Evolutionary conservation across 495 filamentous ascomycete species (phyloP), one percentile per base, ranked within the genome.

Genomic region (Tuber brumale): DNA sequence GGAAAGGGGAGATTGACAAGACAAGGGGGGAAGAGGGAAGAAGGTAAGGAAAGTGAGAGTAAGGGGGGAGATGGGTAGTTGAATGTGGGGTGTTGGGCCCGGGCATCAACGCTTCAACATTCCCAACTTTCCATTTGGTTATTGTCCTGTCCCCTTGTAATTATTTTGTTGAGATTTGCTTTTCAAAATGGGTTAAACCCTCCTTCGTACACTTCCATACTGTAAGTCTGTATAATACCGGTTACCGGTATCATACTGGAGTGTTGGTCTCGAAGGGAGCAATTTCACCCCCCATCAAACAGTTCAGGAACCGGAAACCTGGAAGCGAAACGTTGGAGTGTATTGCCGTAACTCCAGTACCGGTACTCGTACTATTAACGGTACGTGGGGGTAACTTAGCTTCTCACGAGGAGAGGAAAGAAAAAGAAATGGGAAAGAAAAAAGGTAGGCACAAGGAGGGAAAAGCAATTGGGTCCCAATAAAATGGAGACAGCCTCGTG

Each of bases 271-370:
- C n/a, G 14, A 61, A 31, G 14, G 57, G 57, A 61, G n/a, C 57
- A 61, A 61, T 16, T 19, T 66, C 27, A 8, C 5, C 57, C 7
- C 12, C 16, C 27, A 31, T 35, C 27, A 66, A 66, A 66, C 27
- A 31, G 31, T 66, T 75, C 78, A 80, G 78, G 78, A 80, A 80
- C 78, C 76, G 51, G 44, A 75, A 70, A 69, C 57, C 69, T 76
- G 44, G 78, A 70, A 77, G 43, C 31, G 72, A 73, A 39, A 66
- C 57, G 57, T 66, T 66, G 3, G 57, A 66, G 27, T 66, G 57
- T 27, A 27, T n/a, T 66, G 31, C 57, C 14, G 66, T 57, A 37
- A 42, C 41, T 42, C 41, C 3, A 42, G 41, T 42, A 42, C 41
- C 3, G 8, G 41, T 42, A 42, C 41, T 37, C 27, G 43, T 27